These are phyloP conservation scores for Paratinospora sagittata DNA, from an alignment of 164 flowering plant genomes.

Conservation along the genomic window DNA sequence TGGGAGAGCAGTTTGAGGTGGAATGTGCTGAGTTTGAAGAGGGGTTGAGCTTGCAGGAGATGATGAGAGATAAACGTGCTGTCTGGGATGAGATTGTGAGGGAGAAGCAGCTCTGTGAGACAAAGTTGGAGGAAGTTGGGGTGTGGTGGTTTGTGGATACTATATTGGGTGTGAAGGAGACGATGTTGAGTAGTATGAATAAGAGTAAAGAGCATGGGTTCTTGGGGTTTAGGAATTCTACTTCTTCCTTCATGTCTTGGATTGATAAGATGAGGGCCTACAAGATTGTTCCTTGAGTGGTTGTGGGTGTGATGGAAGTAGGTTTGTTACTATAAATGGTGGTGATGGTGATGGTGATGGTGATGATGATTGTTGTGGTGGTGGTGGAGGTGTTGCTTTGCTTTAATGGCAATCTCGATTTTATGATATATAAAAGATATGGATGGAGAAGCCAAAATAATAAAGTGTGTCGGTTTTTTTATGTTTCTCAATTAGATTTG, in stretches of 20 bases:
- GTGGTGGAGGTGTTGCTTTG: too few species aligned
- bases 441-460: too few species aligned
- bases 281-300: conserved; percentile 50
- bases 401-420: too few species aligned
- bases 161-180: conserved; percentile 16
- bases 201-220: conserved; percentile 89
- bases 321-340: neutral
- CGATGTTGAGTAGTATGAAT: conserved; percentile 46
- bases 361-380: too few species aligned
- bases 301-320: neutral
- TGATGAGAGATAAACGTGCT: conserved; percentile 55
- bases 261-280: conserved; percentile 52
- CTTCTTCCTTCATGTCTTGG: conserved; percentile 48
- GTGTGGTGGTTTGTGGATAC: conserved; percentile 58
- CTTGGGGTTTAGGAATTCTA: conserved; percentile 73
- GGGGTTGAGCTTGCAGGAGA: conserved; percentile 39
- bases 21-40: conserved; percentile 45
- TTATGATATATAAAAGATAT: too few species aligned
- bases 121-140: conserved; percentile 57
- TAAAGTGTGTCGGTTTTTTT: too few species aligned
- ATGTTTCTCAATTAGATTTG: too few species aligned
- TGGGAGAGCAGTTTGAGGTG: conserved; percentile 68
- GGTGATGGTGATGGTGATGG: too few species aligned
- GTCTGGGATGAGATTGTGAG: conserved; percentile 80
- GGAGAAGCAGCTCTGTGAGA: conserved; percentile 44